Percentiles rank a stretch among this genome's conserved stretches.
These are phyloP conservation scores for Phanerodontia chrysosporium DNA, from an alignment of 768 basidiomycete genomes.

Conservation along the genomic window DNA sequence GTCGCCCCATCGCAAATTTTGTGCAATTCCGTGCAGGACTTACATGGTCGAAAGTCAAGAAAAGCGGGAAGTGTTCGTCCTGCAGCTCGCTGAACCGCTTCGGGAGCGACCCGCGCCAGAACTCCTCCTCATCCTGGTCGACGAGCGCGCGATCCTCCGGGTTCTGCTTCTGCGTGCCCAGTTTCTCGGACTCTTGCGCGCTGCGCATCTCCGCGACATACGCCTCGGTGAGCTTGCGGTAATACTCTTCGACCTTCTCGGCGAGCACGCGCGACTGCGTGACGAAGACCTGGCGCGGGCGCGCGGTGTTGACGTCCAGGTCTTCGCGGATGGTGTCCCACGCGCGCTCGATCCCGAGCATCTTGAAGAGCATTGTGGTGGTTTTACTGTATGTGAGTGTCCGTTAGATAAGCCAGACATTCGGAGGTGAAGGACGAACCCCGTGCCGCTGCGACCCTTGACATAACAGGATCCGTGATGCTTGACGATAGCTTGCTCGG, in stretches of 20 bases:
- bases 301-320: slow-evolving; percentile 26
- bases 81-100: slow-evolving; percentile 45
- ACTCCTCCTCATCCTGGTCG: slow-evolving; percentile 11
- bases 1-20: too few relatives aligned
- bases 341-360: slow-evolving; percentile 61
- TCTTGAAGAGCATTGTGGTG: slow-evolving; percentile 76
- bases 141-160: slow-evolving; percentile 4
- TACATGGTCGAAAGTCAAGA: slow-evolving; percentile 63
- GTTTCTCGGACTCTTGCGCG: slow-evolving; percentile 32
- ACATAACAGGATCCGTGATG: slow-evolving; percentile 62
- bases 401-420: too few relatives aligned
- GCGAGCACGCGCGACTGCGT: slow-evolving; percentile 68
- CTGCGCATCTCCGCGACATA: slow-evolving; percentile 5
- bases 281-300: slow-evolving; percentile 65
- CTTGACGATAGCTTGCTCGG: slow-evolving; percentile 59
- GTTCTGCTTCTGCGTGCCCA: slow-evolving; percentile 16
- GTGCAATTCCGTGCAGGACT: not conserved
- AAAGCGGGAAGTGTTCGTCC: slow-evolving; percentile 66
- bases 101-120: slow-evolving; percentile 43
- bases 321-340: slow-evolving; percentile 36
- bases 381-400: slow-evolving; percentile 50
- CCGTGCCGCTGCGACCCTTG: slow-evolving; percentile 68
- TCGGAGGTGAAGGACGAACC: too few relatives aligned
- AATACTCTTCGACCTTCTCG: slow-evolving; percentile 65
- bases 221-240: slow-evolving; percentile 35